A percentile compares a stretch with the other conserved stretches of the same genome.
These are phyloP conservation scores for Coemansia umbellata DNA, from an alignment of 192 early-diverging fungal species.

Conservation along the genomic window DNA sequence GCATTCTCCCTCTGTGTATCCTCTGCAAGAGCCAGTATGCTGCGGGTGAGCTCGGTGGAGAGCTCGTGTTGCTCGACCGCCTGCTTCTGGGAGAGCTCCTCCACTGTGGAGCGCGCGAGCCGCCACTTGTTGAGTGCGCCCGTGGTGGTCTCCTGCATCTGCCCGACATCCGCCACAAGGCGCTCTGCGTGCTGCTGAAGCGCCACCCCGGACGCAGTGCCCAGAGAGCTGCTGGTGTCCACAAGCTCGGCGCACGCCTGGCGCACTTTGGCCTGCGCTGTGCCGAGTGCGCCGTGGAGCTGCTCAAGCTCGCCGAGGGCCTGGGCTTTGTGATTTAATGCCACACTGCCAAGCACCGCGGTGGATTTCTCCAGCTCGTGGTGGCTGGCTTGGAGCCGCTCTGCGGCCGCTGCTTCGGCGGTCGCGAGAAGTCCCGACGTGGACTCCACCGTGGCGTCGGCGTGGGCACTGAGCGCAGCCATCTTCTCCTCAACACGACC, in stretches of 20 bases:
- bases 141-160: not conserved
- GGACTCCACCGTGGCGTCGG: not conserved
- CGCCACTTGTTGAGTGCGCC: constrained; percentile 4
- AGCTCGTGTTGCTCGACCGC: constrained; percentile 5
- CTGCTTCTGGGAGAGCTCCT: constrained; percentile 4
- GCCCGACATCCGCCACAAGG: not conserved
- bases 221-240: too few relatives aligned
- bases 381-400: not conserved
- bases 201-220: not conserved
- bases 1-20: constrained; percentile 6
- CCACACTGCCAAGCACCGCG: too few relatives aligned
- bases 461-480: not conserved
- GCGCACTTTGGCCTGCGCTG: too few relatives aligned
- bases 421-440: not conserved
- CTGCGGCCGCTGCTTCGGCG: not conserved
- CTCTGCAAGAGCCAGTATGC: constrained; percentile 7
- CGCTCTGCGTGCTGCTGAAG: not conserved
- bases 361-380: too few relatives aligned
- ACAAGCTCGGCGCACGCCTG: too few relatives aligned
- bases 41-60: not conserved
- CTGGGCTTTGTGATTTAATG: too few relatives aligned
- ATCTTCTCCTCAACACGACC: not conserved
- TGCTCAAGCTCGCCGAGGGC: too few relatives aligned
- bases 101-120: constrained; percentile 10
- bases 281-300: too few relatives aligned